A percentile compares a stretch with the other conserved stretches of the same genome.
Evolutionary conservation across 2,329 filamentous ascomycete genomes (phyloP).

Genomic region (Diaporthe capsici): DNA sequence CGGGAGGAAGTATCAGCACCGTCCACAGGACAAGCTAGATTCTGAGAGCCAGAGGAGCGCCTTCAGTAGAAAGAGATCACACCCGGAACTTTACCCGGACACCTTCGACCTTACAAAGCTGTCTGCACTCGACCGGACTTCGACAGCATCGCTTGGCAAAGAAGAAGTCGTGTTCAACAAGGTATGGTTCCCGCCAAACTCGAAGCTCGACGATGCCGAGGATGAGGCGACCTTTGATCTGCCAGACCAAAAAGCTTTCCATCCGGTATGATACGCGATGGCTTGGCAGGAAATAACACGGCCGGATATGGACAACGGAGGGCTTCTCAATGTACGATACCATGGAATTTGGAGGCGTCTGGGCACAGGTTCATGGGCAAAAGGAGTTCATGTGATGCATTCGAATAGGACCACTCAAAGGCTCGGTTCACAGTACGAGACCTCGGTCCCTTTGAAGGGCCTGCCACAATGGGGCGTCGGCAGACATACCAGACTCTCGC

Average conservation of each 20-base stretch:
- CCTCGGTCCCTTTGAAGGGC: neutral
- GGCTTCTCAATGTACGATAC: neutral
- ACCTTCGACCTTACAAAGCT: slow-evolving; percentile 20
- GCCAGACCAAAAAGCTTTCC: slow-evolving; percentile 4
- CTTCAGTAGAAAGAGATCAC: slow-evolving; percentile 1
- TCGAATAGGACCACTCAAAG: neutral
- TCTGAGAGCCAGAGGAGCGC: neutral
- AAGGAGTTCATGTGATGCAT: neutral
- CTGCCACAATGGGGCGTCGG: too few relatives aligned
- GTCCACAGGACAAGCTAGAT: neutral
- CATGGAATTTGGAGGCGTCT: neutral
- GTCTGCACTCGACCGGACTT: neutral
- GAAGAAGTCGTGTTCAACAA: slow-evolving; percentile 23
- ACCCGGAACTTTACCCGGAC: slow-evolving; percentile 13
- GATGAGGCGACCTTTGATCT: neutral
- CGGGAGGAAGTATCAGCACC: neutral
- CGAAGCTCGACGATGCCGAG: neutral
- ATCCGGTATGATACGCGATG: neutral
- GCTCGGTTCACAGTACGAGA: slow-evolving; percentile 22
- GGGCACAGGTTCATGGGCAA: neutral
- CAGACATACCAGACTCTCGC: neutral
- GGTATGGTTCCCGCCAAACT: neutral
- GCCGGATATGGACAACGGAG: neutral
- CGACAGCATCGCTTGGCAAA: slow-evolving; percentile 6
- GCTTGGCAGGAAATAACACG: neutral